Evolutionary conservation across 768 basidiomycete species (phyloP), one percentile per base, ranked within the genome.

Genomic region (Amanita phalloides): DNA sequence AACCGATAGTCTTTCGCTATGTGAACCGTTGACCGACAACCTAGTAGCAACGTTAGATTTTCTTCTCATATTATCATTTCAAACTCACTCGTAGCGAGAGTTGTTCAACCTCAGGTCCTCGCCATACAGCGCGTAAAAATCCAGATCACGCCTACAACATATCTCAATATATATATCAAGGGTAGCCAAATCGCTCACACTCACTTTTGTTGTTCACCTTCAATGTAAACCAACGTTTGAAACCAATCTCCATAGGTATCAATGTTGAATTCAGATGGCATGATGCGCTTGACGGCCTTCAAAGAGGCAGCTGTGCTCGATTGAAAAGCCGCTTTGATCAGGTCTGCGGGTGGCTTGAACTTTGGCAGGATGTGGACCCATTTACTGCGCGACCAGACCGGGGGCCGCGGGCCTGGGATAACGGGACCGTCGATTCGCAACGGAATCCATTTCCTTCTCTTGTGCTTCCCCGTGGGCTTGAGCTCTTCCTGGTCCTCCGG

Each of bases 1-100:
- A 13, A 82, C 77, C 20, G 75, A 78, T 0, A 80, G 81, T 3
- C 80, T 68, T 45, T 76, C 75, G 62, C 82, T 78, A 2, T 75
- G 77, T 1, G 82, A 65, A 4, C 79, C 80, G 30, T 75, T 68
- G 7, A 84, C 78, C 30, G 64, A 51, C 4, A 82, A 62, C 23
- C 79, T 82, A 38, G n/a, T 82, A 38, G n/a, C 37, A 38, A 8
- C n/a, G 8, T 38, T 14, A 38, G 37, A 2, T 38, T n/a, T 3
- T 38, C 6, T n/a, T 38, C 14, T 4, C n/a, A 17, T n/a, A 7
- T 17, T 17, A 38, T n/a, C n/a, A 17, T 36, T 36, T 53, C 30
- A 58, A 17, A 17, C 71, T 53, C 54, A 76, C 76, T 71, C 66
- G 60, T 78, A 78, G 21, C 71, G 65, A 26, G 66, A 66, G 53